phyloP scores from a whole-genome alignment of 768 basidiomycete species.

The Ephemerocybe angulata region DNA sequence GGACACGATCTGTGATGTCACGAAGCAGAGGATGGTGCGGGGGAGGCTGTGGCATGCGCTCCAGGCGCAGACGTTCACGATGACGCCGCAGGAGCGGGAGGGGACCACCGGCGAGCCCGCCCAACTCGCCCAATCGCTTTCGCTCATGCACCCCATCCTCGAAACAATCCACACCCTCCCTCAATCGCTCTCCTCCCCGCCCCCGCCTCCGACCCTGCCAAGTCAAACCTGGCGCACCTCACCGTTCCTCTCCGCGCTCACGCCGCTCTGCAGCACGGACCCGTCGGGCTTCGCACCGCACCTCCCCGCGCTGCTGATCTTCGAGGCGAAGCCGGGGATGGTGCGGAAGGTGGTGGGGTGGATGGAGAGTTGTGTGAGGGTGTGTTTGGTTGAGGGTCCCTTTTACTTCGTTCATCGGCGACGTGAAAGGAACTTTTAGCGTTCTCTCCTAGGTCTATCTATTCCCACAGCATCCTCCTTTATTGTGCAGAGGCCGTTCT shows the following conservation, averaged over 20 bases:
- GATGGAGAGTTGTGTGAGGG: slow-evolving; percentile 65
- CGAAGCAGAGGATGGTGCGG: slow-evolving; percentile 68
- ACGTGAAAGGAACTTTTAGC: too few species aligned
- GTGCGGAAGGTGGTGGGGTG: slow-evolving; percentile 66
- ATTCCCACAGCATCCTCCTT: too few species aligned
- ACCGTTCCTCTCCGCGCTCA: slow-evolving; percentile 67
- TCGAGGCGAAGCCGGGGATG: slow-evolving; percentile 67
- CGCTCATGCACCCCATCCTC: slow-evolving; percentile 68
- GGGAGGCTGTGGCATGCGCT: slow-evolving; percentile 82
- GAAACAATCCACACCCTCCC: slow-evolving; percentile 64
- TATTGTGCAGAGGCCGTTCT: too few species aligned
- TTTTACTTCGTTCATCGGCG: too few species aligned
- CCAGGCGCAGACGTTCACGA: slow-evolving; percentile 66
- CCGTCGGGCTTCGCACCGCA: slow-evolving; percentile 75
- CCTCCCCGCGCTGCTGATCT: slow-evolving; percentile 60
- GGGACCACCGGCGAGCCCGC: slow-evolving; percentile 50
- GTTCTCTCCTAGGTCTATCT: too few species aligned
- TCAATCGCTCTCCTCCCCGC: slow-evolving; percentile 28
- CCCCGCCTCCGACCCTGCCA: slow-evolving; percentile 18
- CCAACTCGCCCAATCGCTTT: slow-evolving; percentile 58
- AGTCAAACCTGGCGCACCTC: slow-evolving; percentile 43
- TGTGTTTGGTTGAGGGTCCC: too few species aligned
- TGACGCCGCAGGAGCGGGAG: slow-evolving; percentile 41
- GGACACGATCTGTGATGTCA: slow-evolving; percentile 73
- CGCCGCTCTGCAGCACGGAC: slow-evolving; percentile 64